phyloP scores from a whole-genome alignment of 2,329 filamentous ascomycete genomes.

The Colletotrichum musicola region DNA sequence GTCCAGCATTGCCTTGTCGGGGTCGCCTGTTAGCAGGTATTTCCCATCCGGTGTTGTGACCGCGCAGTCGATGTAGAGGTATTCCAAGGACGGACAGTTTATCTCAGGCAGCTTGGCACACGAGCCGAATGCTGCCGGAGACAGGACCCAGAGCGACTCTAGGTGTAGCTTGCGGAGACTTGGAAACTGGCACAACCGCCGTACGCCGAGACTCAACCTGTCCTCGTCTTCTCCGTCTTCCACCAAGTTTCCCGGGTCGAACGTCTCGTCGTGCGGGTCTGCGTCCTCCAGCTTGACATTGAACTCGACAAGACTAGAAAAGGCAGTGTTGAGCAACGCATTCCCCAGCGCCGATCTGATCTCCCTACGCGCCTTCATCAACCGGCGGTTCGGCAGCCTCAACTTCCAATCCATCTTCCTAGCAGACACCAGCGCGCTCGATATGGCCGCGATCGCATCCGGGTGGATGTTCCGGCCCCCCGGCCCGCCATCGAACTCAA shows the following conservation, averaged over 20 bases:
- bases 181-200: background rate
- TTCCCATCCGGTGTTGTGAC: background rate
- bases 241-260: background rate
- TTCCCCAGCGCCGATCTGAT: constrained; percentile 1
- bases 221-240: background rate
- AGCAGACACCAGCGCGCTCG: background rate
- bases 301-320: constrained; percentile 14
- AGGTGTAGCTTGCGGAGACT: constrained; percentile 3
- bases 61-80: constrained; percentile 16
- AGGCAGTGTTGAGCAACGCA: background rate
- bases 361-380: background rate
- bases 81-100: background rate
- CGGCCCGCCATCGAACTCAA: background rate
- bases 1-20: constrained; percentile 12
- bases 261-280: constrained; percentile 1
- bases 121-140: background rate
- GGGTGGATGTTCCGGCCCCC: constrained; percentile 7
- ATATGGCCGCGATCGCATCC: background rate
- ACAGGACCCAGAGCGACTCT: constrained; percentile 3
- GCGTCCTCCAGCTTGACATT: constrained; percentile 8
- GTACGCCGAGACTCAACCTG: background rate
- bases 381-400: background rate
- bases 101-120: background rate
- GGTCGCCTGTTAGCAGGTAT: constrained; percentile 1
- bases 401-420: constrained; percentile 12